phyloP scores from a whole-genome alignment of 208 protist species.

The Angomonas ambiguus region DNA sequence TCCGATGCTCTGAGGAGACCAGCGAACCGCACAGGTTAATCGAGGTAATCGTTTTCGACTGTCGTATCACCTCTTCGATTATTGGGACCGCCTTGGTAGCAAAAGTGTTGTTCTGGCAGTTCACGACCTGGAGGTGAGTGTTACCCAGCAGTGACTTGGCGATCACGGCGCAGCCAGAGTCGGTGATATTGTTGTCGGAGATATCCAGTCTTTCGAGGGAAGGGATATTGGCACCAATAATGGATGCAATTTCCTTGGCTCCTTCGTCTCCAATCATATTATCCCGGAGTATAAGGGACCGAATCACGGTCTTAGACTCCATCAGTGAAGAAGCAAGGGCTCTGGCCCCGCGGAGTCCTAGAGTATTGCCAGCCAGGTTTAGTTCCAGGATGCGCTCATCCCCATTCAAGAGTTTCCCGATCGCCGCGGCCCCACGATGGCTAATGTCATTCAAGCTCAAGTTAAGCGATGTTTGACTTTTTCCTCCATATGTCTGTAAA shows the following conservation, averaged over 20 bases:
- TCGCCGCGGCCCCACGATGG: slow-evolving; percentile 50
- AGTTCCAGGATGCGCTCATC: slow-evolving; percentile 59
- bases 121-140: slow-evolving; percentile 46
- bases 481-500: slow-evolving; percentile 54
- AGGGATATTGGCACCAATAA: slow-evolving; percentile 58
- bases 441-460: slow-evolving; percentile 72
- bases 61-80: slow-evolving; percentile 39
- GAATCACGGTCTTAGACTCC: slow-evolving; percentile 22
- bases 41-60: slow-evolving; percentile 60
- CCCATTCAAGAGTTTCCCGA: slow-evolving; percentile 58
- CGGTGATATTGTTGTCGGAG: slow-evolving; percentile 70
- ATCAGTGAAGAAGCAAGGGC: slow-evolving; percentile 41
- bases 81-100: slow-evolving; percentile 48
- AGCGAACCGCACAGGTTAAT: slow-evolving; percentile 69
- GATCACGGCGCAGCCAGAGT: slow-evolving; percentile 44
- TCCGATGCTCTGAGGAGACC: slow-evolving; percentile 42
- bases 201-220: slow-evolving; percentile 55
- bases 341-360: slow-evolving; percentile 69
- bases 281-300: slow-evolving; percentile 54
- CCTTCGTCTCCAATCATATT: slow-evolving; percentile 83
- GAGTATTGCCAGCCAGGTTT: slow-evolving; percentile 70
- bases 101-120: slow-evolving; percentile 55
- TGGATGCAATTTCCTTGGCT: slow-evolving; percentile 49
- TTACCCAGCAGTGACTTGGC: slow-evolving; percentile 55
- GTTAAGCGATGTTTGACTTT: slow-evolving; percentile 62